Percentiles rank a stretch among this genome's conserved stretches.
These are phyloP conservation scores for Fusarium sp. DNA, from an alignment of 2,329 filamentous ascomycete species.

Conservation along the genomic window DNA sequence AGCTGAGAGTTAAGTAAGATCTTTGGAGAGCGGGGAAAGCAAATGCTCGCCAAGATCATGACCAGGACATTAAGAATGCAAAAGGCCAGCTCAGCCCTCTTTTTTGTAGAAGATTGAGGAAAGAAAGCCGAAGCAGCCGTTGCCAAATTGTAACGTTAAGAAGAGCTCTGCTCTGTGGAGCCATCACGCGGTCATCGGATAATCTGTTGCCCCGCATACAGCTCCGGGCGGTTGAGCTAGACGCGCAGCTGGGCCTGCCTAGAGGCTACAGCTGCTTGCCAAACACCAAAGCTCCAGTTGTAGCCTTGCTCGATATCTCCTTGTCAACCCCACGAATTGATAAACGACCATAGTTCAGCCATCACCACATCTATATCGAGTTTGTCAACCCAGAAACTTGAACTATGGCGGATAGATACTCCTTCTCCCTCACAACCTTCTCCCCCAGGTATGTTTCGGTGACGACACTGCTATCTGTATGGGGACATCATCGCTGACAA, in stretches of 20 bases:
- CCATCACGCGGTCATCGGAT: constrained; percentile 39
- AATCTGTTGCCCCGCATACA: constrained; percentile 44
- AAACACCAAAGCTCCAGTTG: constrained; percentile 51
- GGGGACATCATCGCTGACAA: constrained; percentile 57
- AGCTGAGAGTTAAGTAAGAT: constrained; percentile 24
- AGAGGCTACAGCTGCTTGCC: constrained; percentile 47
- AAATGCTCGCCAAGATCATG: constrained; percentile 35
- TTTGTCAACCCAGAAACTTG: constrained; percentile 27
- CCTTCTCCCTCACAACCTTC: constrained; percentile 99
- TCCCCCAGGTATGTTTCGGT: constrained; percentile 85
- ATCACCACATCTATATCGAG: constrained; percentile 16
- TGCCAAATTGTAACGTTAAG: constrained; percentile 32
- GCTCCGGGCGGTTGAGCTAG: constrained; percentile 47
- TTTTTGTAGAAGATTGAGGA: constrained; percentile 37
- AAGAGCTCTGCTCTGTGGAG: constrained; percentile 28
- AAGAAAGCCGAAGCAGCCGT: constrained; percentile 46
- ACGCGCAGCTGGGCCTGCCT: constrained; percentile 55
- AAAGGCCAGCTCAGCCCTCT: constrained; percentile 50
- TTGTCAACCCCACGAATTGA: constrained; percentile 42
- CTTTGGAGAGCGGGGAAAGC: constrained; percentile 38
- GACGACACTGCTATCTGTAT: constrained; percentile 41
- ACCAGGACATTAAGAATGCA: constrained; percentile 28
- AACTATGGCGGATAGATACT: constrained; percentile 97
- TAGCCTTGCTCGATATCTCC: constrained; percentile 46
- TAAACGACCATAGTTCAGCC: constrained; percentile 24